These are phyloP conservation scores for Tephrocybe sp. DNA, from an alignment of 768 basidiomycete species.

Conservation along the genomic window DNA sequence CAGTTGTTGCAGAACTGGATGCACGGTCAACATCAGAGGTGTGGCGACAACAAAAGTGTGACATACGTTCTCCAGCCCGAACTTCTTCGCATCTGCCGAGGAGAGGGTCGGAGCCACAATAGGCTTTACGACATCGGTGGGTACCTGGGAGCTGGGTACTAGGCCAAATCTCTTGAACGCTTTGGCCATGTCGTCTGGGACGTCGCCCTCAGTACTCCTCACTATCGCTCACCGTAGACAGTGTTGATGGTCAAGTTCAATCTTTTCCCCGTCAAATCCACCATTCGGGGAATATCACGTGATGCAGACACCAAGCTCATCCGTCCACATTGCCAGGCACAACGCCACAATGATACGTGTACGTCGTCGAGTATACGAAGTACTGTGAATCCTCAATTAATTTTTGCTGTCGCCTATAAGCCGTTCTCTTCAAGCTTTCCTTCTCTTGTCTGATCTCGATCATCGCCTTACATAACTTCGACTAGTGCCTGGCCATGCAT, in stretches of 20 bases:
- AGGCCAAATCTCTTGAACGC: conserved; percentile 13
- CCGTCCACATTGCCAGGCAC: neutral
- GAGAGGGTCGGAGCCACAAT: conserved; percentile 36
- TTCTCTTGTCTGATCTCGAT: conserved; percentile 17
- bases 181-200: conserved; percentile 13
- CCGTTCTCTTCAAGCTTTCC: neutral
- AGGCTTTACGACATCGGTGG: conserved; percentile 29
- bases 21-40: conserved; percentile 8
- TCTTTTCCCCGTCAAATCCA: conserved; percentile 15
- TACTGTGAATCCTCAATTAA: too few relatives aligned
- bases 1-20: conserved; percentile 94
- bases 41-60: neutral
- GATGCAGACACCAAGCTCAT: neutral
- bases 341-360: neutral
- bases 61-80: conserved; percentile 97
- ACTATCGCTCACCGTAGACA: conserved; percentile 1
- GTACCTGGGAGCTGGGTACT: conserved; percentile 11
- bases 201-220: conserved; percentile 15
- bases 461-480: conserved; percentile 13
- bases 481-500: conserved; percentile 9
- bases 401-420: too few relatives aligned
- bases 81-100: conserved; percentile 79
- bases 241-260: conserved; percentile 12
- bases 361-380: too few relatives aligned
- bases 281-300: conserved; percentile 12